Base-by-base conservation (phyloP, 108 stramenopile species). In the Skeletonema marinoi region DNA sequence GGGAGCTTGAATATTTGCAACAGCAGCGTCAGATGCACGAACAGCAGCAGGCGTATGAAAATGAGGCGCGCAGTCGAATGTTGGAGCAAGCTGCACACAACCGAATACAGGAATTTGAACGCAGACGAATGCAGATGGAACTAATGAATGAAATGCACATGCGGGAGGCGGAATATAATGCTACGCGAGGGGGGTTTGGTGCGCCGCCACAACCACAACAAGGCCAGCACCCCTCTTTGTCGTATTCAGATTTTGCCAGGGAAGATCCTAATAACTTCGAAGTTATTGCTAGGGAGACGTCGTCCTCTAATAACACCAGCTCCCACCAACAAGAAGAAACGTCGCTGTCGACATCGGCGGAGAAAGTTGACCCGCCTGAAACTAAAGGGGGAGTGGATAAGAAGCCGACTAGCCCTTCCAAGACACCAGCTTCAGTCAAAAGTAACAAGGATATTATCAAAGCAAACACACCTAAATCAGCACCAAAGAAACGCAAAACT, bases 81-180 rank as follows among this genome's bases (percentile, higher is more conserved):
- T 64, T 81, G 6, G 80, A 81, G 50, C 70, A 74, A 50, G 81
- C 75, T 4, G 61, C 80, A 7, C 74, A 71, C 54, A 81, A 70
- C 58, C 74, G 75, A 25, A 60, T 75, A 58, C 81, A 76, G 67
- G 75, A 82, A 46, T 71, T 62, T 32, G 73, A 81, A 44, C 62
- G 80, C 50, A 30, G 51, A 11, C 64, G 74, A 65, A 75, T 66
- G 33, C 74, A 82, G 50, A 46, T 82, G 59, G 75, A 75, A 32
- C 61, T 82, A 56, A 71, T 82, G 74, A 64, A 66, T 59, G 75
- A 76, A 64, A 76, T 75, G 60, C 81, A 76, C 30, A 70, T 76
- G 64, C 74, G 64, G 6, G 81, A 76, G 66, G 70, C 74, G 14
- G 46, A 70, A 35, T 21, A 51, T 25, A 70, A 75, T 13, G 79